Conservation (phyloP, 495 filamentous ascomycete genomes). For the Penicillium dipodomyicola region DNA sequence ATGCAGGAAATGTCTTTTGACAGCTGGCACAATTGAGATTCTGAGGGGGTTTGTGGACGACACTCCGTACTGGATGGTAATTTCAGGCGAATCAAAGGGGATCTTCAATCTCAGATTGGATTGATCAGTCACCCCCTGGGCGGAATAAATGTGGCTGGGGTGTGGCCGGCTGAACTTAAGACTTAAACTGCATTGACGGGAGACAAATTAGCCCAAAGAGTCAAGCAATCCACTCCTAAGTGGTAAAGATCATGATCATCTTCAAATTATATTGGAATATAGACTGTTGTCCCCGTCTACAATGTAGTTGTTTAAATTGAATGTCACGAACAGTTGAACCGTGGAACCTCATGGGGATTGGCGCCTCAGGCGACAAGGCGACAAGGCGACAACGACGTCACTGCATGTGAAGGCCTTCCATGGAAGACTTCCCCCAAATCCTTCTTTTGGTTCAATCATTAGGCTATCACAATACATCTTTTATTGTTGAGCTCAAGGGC, state of each 20-base stretch:
- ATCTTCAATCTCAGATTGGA: neutral
- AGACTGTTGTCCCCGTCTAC: neutral
- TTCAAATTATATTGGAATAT: neutral
- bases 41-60: neutral
- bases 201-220: neutral
- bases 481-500: neutral
- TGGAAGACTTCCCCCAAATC: neutral
- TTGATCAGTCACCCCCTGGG: slow-evolving; percentile 4
- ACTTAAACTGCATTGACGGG: neutral
- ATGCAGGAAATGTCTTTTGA: slow-evolving; percentile 16
- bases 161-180: slow-evolving; percentile 6
- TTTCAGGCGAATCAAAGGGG: slow-evolving; percentile 4
- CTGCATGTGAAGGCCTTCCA: slow-evolving; percentile 8
- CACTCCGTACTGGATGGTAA: neutral
- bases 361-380: slow-evolving; percentile 3
- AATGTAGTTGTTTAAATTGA: neutral
- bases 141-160: slow-evolving; percentile 16
- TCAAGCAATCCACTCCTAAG: neutral
- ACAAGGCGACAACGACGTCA: slow-evolving; percentile 20
- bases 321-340: slow-evolving; percentile 2
- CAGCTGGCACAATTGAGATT: slow-evolving; percentile 4
- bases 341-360: neutral
- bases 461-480: neutral
- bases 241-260: neutral
- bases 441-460: neutral